Percentiles rank a stretch among this genome's conserved stretches.
phyloP scores from a whole-genome alignment of 352 stramenopile species.

The Albugo laibachii region DNA sequence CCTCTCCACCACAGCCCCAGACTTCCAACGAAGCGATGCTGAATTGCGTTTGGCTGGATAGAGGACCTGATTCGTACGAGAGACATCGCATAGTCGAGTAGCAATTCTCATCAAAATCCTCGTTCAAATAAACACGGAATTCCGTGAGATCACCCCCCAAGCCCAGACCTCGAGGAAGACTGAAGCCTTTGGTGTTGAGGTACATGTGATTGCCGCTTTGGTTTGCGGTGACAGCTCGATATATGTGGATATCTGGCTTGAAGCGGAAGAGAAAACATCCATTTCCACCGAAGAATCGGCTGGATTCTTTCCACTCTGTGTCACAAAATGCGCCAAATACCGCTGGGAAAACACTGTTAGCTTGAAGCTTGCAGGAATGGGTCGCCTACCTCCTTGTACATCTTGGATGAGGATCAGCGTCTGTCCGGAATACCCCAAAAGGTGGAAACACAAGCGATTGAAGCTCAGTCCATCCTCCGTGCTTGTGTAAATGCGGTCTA shows the following conservation, averaged over 20 bases:
- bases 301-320: slow-evolving; percentile 70
- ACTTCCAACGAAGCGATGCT: slow-evolving; percentile 48
- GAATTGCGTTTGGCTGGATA: slow-evolving; percentile 43
- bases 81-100: slow-evolving; percentile 54
- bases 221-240: slow-evolving; percentile 22
- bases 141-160: slow-evolving; percentile 56
- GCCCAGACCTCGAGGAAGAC: slow-evolving; percentile 45
- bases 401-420: slow-evolving; percentile 53
- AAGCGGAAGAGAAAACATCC: slow-evolving; percentile 65
- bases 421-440: slow-evolving; percentile 53
- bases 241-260: slow-evolving; percentile 36
- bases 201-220: slow-evolving; percentile 68
- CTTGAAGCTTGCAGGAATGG: not conserved
- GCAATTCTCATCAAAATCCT: slow-evolving; percentile 70
- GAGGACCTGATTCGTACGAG: slow-evolving; percentile 39
- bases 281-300: slow-evolving; percentile 56
- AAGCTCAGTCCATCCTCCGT: slow-evolving; percentile 63
- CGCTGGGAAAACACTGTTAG: slow-evolving; percentile 11
- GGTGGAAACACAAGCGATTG: slow-evolving; percentile 63
- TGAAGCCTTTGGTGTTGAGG: slow-evolving; percentile 68
- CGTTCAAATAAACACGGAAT: slow-evolving; percentile 60
- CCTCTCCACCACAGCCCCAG: slow-evolving; percentile 55
- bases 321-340: slow-evolving; percentile 78
- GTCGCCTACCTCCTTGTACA: slow-evolving; percentile 27
- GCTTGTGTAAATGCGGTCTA: slow-evolving; percentile 63